Percentiles rank a stretch among this genome's conserved stretches.
Evolutionary conservation across 148 eudicot species (phyloP).

Genomic region (Polygonum maritimum): DNA sequence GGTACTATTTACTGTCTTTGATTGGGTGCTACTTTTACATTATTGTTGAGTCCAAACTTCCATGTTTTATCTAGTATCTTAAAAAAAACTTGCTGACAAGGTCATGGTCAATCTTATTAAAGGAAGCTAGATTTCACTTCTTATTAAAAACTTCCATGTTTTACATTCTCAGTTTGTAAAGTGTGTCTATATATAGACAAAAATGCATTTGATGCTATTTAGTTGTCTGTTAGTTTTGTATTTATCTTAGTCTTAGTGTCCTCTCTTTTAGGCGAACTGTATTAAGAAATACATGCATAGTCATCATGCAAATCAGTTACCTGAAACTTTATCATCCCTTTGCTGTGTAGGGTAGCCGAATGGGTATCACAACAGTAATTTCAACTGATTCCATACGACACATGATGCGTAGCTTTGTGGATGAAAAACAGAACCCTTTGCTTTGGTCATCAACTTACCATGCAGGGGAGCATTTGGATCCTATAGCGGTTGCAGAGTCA

Average conservation of each 20-base stretch:
- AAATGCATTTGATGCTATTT: not conserved
- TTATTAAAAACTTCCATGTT: too few species aligned
- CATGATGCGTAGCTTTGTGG: conserved; percentile 97
- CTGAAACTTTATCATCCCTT: not conserved
- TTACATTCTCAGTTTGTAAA: not conserved
- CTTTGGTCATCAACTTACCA: conserved; percentile 97
- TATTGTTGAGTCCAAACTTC: not conserved
- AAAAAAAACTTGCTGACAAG: not conserved
- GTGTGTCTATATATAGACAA: not conserved
- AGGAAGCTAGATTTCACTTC: not conserved
- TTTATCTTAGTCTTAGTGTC: not conserved
- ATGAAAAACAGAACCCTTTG: conserved; percentile 80
- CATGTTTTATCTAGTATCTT: not conserved
- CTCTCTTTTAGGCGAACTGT: not conserved
- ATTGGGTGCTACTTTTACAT: not conserved
- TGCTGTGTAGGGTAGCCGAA: conserved; percentile 68
- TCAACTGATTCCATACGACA: conserved; percentile 95
- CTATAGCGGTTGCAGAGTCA: conserved; percentile 80
- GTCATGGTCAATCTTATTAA: not conserved
- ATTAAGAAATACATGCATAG: not conserved
- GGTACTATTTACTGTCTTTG: conserved; percentile 28
- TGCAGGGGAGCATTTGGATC: conserved; percentile 84
- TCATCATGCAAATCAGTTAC: not conserved
- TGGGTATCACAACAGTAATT: conserved; percentile 87
- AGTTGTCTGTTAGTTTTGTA: not conserved